Evolutionary conservation across 2,329 filamentous ascomycete species (phyloP).

Genomic region (Clarireedia homoeocarpa): DNA sequence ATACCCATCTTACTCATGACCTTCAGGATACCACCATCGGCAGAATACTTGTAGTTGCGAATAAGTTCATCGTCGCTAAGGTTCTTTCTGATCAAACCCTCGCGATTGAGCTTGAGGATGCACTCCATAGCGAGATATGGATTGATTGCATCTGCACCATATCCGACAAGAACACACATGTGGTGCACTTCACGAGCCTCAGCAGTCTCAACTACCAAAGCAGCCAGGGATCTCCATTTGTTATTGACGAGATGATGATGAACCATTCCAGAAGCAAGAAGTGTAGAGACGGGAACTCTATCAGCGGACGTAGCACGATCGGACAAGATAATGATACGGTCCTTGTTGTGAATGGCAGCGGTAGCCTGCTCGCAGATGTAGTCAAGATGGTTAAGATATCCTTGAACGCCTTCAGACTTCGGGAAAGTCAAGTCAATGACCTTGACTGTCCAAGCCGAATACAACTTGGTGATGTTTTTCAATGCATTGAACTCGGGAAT

Average conservation of each 20-base stretch:
- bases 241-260: conserved; percentile 94
- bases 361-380: conserved; percentile 80
- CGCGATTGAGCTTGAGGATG: conserved; percentile 91
- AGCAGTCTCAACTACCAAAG: conserved; percentile 82
- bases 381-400: conserved; percentile 83
- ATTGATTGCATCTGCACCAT: conserved; percentile 90
- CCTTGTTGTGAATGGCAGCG: conserved; percentile 71
- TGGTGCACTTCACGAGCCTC: conserved; percentile 97
- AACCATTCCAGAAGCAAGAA: conserved; percentile 85
- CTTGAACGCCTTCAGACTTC: conserved; percentile 72
- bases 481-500: conserved; percentile 86
- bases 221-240: conserved; percentile 87
- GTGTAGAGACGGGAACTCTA: conserved; percentile 76
- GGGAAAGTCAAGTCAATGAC: conserved; percentile 90
- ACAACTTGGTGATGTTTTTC: conserved; percentile 63
- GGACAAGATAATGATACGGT: conserved; percentile 82
- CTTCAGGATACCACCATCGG: conserved; percentile 92
- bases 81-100: conserved; percentile 87
- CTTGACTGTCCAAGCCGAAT: conserved; percentile 80
- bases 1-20: conserved; percentile 99
- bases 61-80: conserved; percentile 75
- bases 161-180: conserved; percentile 96
- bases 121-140: conserved; percentile 95
- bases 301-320: conserved; percentile 79
- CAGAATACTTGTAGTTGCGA: conserved; percentile 94